Base-by-base conservation (phyloP, 306 rosid species). In the Fragaria nilgerrensis region DNA sequence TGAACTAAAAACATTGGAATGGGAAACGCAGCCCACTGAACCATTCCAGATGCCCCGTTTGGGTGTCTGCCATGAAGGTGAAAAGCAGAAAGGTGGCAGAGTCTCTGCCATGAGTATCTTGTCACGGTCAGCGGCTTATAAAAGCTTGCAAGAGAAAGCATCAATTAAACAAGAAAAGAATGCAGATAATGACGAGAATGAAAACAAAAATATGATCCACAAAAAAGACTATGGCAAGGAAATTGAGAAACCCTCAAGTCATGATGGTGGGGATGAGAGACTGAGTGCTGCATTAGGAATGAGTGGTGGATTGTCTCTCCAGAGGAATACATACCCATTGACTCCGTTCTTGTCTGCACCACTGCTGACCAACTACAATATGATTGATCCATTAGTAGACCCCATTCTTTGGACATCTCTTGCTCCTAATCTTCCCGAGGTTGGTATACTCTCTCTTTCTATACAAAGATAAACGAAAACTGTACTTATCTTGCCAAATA, bases 361-460 rank as follows among this genome's bases (percentile, higher is more conserved):
- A 0, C 92, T 87, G 64, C 77, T 96, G 88, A 93, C 97, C 65
- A 85, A 81, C 79, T 96, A 91, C 87, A 91, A 81, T 77, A 64
- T 85, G 58, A 91, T 87, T 7, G 98, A 95, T 86, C 97, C 92
- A 39, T 75, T 95, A 64, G 91, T 79, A 67, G 97, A 92, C 79
- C 98, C 99, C 72, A 89, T 79, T 85, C 90, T 88, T 37, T 96
- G 98, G 98, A 84, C 99, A 7, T 87, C 99, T 77, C 91, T 92
- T 76, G 90, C 82, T 75, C 96, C 99, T 19, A 87, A 86, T 70
- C 90, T 91, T 84, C 93, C 97, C 1, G 96, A 95, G 99, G 99
- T 95, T 82, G 85, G 98, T 87, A 62, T 79, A 27, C 81, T 69
- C 49, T 44, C 34, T 67, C 72, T 59, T 29, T 62, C 20, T 29